Evolutionary conservation across 148 eudicot genomes (phyloP).

Genomic region (Rhododendron kiyosumense): DNA sequence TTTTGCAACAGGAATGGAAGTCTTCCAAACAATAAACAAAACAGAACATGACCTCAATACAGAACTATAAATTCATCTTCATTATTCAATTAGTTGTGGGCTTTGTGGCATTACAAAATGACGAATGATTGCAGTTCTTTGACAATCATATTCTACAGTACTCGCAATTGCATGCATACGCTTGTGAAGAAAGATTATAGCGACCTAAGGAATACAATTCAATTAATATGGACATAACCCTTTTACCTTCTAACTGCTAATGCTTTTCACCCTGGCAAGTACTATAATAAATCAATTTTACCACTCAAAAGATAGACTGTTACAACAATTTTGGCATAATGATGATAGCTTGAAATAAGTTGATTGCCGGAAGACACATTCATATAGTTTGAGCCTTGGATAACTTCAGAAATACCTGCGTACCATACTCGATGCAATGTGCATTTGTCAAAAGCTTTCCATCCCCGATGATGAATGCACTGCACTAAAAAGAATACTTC

Average conservation of each 20-base stretch:
- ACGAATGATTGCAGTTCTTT: not conserved
- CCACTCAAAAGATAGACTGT: not conserved
- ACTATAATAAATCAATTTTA: not conserved
- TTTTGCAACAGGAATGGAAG: not conserved
- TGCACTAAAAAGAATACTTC: conserved; percentile 28
- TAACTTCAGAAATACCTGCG: conserved; percentile 53
- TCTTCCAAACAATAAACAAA: not conserved
- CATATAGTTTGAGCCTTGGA: not conserved
- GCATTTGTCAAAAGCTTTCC: conserved; percentile 98
- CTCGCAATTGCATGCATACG: not conserved
- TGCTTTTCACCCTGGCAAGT: not conserved
- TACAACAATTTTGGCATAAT: not conserved
- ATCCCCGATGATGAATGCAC: conserved; percentile 98
- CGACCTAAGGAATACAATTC: not conserved
- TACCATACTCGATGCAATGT: conserved; percentile 89
- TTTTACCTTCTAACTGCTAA: not conserved
- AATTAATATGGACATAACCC: not conserved
- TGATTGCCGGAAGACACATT: not conserved
- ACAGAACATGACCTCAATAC: not conserved
- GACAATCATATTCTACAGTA: not conserved
- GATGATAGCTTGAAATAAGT: conserved; percentile 5
- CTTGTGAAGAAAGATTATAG: not conserved
- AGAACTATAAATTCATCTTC: not conserved
- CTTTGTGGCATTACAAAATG: not conserved
- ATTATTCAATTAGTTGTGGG: not conserved